Evolutionary conservation across 2,329 filamentous ascomycete species (phyloP).

Genomic region (Colletotrichum brevisporum): DNA sequence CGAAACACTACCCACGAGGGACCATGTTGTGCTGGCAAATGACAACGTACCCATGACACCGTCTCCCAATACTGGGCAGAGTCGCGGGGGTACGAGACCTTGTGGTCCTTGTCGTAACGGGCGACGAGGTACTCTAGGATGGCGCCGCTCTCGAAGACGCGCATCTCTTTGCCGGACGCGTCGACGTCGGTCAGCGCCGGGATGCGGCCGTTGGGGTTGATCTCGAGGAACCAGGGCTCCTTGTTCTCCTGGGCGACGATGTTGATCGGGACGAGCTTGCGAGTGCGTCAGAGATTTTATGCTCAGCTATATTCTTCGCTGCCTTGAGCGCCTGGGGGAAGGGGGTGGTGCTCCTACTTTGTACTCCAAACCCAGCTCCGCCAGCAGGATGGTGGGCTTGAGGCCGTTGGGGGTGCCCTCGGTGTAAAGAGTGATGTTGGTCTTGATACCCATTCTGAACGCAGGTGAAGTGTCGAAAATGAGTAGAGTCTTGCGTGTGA

Average conservation of each 20-base stretch:
- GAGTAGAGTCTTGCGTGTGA: no score
- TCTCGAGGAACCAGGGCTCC: slow-evolving; percentile 87
- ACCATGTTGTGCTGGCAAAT: no score
- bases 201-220: slow-evolving; percentile 95
- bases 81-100: slow-evolving; percentile 82
- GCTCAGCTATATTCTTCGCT: background rate
- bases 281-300: background rate
- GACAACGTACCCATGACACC: slow-evolving; percentile 76
- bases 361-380: slow-evolving; percentile 89
- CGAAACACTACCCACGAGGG: no score
- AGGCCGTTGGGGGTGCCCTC: slow-evolving; percentile 89
- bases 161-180: slow-evolving; percentile 79
- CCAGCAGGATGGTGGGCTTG: slow-evolving; percentile 88
- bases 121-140: slow-evolving; percentile 91
- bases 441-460: slow-evolving; percentile 57
- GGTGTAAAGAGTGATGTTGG: slow-evolving; percentile 85
- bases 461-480: slow-evolving; percentile 8
- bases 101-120: slow-evolving; percentile 85
- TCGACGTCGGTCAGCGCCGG: slow-evolving; percentile 88
- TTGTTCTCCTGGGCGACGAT: no score
- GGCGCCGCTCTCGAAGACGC: slow-evolving; percentile 86
- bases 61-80: slow-evolving; percentile 83
- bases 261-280: slow-evolving; percentile 32
- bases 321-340: slow-evolving; percentile 68
- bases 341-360: slow-evolving; percentile 75